Conservation (phyloP, 2,329 filamentous ascomycete genomes). For the Penicillium oxalicum region DNA sequence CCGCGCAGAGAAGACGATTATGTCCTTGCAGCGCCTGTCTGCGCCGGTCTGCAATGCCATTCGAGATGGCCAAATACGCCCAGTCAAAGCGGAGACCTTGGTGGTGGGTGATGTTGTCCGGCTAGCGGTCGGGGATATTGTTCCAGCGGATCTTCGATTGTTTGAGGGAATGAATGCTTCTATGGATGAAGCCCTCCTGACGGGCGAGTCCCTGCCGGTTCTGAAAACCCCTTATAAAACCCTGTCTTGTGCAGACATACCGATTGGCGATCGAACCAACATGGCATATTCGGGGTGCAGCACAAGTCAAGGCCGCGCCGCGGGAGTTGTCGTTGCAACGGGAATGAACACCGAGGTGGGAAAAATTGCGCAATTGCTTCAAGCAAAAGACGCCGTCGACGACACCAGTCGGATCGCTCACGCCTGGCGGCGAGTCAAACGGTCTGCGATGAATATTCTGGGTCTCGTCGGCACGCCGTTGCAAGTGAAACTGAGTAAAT, state of each 20-base stretch:
- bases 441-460: slow-evolving; percentile 45
- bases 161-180: slow-evolving; percentile 63
- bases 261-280: slow-evolving; percentile 54
- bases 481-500: slow-evolving; percentile 77
- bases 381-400: slow-evolving; percentile 40
- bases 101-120: slow-evolving; percentile 55
- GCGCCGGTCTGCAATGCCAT: slow-evolving; percentile 53
- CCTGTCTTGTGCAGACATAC: slow-evolving; percentile 20
- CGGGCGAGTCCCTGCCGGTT: slow-evolving; percentile 57
- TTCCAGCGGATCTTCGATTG: slow-evolving; percentile 53
- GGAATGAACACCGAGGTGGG: slow-evolving; percentile 59
- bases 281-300: slow-evolving; percentile 57
- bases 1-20: slow-evolving; percentile 55
- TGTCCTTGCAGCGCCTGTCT: slow-evolving; percentile 50
- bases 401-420: slow-evolving; percentile 19
- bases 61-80: slow-evolving; percentile 49
- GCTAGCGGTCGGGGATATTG: slow-evolving; percentile 51
- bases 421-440: slow-evolving; percentile 38
- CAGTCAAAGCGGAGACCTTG: slow-evolving; percentile 51
- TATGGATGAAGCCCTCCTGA: slow-evolving; percentile 62
- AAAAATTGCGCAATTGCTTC: slow-evolving; percentile 53
- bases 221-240: slow-evolving; percentile 43
- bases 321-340: slow-evolving; percentile 53
- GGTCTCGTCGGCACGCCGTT: slow-evolving; percentile 66
- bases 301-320: slow-evolving; percentile 55